These are phyloP conservation scores for Neonectria ditissima DNA, from an alignment of 2,329 filamentous ascomycete species.

Conservation along the genomic window DNA sequence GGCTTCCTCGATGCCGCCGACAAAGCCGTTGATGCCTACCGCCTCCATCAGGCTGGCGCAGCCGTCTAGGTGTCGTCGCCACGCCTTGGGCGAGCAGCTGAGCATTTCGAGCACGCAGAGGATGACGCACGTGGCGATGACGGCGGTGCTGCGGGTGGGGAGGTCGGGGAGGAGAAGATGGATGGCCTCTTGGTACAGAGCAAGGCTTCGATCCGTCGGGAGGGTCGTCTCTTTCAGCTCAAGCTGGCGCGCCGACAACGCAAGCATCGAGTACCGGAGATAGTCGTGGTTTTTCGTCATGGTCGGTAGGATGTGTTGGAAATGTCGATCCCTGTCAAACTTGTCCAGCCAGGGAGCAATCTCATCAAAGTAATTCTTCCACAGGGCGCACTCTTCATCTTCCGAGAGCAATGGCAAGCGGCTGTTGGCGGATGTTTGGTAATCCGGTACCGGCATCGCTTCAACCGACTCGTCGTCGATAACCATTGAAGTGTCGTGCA, in stretches of 20 bases:
- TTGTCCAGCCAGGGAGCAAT: slow-evolving; percentile 63
- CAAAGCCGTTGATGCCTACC: slow-evolving; percentile 63
- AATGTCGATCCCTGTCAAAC: slow-evolving; percentile 62
- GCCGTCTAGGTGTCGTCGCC: slow-evolving; percentile 64
- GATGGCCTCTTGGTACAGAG: slow-evolving; percentile 64
- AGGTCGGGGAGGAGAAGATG: slow-evolving; percentile 61
- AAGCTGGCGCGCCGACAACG: slow-evolving; percentile 63
- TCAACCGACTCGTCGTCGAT: slow-evolving; percentile 28
- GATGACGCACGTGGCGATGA: slow-evolving; percentile 65
- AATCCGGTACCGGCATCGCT: slow-evolving; percentile 31
- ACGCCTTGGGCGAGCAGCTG: slow-evolving; percentile 60
- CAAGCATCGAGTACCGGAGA: slow-evolving; percentile 62
- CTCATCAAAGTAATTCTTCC: slow-evolving; percentile 57
- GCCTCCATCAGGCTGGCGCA: slow-evolving; percentile 64
- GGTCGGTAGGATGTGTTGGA: slow-evolving; percentile 60
- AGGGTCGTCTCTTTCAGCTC: slow-evolving; percentile 55
- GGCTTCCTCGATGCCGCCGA: slow-evolving; percentile 61
- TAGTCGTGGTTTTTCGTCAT: slow-evolving; percentile 58
- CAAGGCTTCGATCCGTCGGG: slow-evolving; percentile 56
- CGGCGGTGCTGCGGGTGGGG: slow-evolving; percentile 59
- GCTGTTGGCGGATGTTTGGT: slow-evolving; percentile 22
- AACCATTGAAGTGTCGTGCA: slow-evolving; percentile 1
- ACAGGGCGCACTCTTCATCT: slow-evolving; percentile 50
- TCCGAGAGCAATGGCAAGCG: slow-evolving; percentile 38
- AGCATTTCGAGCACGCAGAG: slow-evolving; percentile 68